Conservation (phyloP, 1,139 yeast genomes). For the Wickerhamiella pararugosa region DNA sequence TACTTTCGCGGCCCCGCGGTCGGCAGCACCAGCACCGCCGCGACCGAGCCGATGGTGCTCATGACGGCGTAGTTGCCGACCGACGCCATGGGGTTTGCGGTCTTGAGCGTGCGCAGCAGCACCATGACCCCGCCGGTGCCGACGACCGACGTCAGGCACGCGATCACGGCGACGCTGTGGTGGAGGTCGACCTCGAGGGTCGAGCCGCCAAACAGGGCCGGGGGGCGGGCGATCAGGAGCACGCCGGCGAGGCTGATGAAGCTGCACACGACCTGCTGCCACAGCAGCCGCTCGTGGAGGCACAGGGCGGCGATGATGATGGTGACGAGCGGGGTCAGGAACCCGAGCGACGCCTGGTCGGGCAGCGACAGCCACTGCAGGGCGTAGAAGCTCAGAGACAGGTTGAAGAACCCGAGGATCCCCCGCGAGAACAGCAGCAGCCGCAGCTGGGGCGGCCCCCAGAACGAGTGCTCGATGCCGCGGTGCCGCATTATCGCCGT, state of each 20-base stretch:
- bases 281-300: conserved; percentile 49
- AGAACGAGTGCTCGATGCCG: background rate
- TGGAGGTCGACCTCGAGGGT: background rate
- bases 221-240: conserved; percentile 64
- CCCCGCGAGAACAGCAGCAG: background rate
- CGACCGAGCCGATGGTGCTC: conserved; percentile 24
- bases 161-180: conserved; percentile 26
- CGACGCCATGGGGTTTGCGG: conserved; percentile 69
- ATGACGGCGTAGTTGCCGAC: conserved; percentile 62
- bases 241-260: conserved; percentile 61
- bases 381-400: conserved; percentile 3
- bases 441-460: background rate
- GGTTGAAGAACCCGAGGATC: conserved; percentile 1
- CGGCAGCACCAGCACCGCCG: background rate
- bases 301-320: conserved; percentile 58
- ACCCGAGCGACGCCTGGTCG: conserved; percentile 18
- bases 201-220: conserved; percentile 35
- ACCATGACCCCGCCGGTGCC: conserved; percentile 65
- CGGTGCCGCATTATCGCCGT: background rate
- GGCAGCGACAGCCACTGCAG: conserved; percentile 4
- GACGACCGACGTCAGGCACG: conserved; percentile 35
- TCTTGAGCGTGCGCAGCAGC: conserved; percentile 49
- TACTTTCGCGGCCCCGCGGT: background rate
- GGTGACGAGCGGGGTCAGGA: conserved; percentile 63
- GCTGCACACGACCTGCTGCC: conserved; percentile 55